Evolutionary conservation across 345 rosid species (phyloP), one percentile per base, ranked within the genome.

Genomic region (Arabis alpina): DNA sequence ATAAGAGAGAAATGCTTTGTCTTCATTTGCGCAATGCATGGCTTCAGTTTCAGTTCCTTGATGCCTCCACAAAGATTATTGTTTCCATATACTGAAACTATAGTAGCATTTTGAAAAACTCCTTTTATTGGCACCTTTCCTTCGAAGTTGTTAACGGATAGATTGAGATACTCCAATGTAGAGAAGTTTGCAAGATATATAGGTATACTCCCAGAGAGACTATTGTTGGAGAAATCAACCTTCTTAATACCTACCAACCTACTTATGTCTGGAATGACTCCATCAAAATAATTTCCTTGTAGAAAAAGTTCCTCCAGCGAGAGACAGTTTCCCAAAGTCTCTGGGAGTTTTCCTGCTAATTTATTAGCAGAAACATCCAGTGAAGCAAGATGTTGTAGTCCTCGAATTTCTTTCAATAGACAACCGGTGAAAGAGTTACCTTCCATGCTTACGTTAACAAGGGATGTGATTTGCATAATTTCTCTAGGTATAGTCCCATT

Each of bases 201-300:
- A 39, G 74, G 74, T 15, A 70, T 27, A 5, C 12, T 15, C 11
- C 74, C 74, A 37, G 23, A 70, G 9, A 70, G 14, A 15, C 39
- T 14, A 14, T 70, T 70, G 0, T 13, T 44, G 3, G 73, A 68
- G 0, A 56, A 19, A 45, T 57, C 73, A 30, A 57, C 0, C 7
- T 0, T 3, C 4, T n/a, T 57, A 5, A 47, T 5, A 0, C 55
- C 64, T 8, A 23, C 8, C 45, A 68, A 11, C 6, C 44, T 2
- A 10, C 0, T 16, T 11, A 68, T 11, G 45, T 34, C 19, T 11
- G 73, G 73, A 55, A 68, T 68, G 0, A 0, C 8, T 32, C 73
- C 73, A 7, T 32, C 45, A 68, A 68, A 68, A 7, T 0, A 55
- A 9, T 55, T 68, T 8, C 41, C 57, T 48, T 64, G 57, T 28